Conservation (phyloP, 495 filamentous ascomycete species). For the Cairneyella variabilis region DNA sequence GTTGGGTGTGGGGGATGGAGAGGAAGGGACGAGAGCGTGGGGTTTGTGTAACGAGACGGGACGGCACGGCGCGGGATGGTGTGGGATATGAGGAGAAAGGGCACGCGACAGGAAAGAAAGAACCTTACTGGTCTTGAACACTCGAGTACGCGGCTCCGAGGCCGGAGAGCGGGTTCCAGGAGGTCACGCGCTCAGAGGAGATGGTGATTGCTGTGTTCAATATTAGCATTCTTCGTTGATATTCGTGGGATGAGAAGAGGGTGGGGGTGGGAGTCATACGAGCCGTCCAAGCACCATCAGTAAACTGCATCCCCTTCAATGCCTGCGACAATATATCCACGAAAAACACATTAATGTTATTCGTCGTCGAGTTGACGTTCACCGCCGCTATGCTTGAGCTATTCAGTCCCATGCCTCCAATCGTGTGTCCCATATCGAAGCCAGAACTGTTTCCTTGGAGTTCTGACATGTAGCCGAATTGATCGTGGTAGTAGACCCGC, state of each 20-base stretch:
- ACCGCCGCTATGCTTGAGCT: conserved; percentile 9
- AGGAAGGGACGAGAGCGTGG: too few relatives aligned
- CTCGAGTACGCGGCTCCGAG: conserved; percentile 11
- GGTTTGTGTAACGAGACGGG: too few relatives aligned
- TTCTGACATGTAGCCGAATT: conserved; percentile 2
- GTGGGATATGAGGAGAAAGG: too few relatives aligned
- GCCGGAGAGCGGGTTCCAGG: conserved; percentile 12
- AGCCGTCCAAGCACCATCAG: conserved; percentile 4
- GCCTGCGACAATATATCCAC: conserved; percentile 3
- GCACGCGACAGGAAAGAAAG: too few relatives aligned
- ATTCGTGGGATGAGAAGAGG: background rate
- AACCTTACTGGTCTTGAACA: conserved; percentile 7
- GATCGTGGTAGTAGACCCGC: conserved; percentile 13
- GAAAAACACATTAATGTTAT: conserved; percentile 13
- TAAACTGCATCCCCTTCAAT: conserved; percentile 7
- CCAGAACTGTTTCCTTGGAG: conserved; percentile 12
- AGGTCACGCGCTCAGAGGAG: background rate
- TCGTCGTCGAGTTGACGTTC: conserved; percentile 8
- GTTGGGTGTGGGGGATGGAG: too few relatives aligned
- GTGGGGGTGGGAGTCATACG: background rate
- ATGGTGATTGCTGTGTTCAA: conserved; percentile 4
- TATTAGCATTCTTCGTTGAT: background rate
- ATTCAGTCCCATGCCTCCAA: conserved; percentile 13
- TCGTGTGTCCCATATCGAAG: conserved; percentile 1
- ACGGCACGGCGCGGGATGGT: too few relatives aligned